Conservation (phyloP, 805 yeast genomes). For the Jamesozyma rosinii region DNA sequence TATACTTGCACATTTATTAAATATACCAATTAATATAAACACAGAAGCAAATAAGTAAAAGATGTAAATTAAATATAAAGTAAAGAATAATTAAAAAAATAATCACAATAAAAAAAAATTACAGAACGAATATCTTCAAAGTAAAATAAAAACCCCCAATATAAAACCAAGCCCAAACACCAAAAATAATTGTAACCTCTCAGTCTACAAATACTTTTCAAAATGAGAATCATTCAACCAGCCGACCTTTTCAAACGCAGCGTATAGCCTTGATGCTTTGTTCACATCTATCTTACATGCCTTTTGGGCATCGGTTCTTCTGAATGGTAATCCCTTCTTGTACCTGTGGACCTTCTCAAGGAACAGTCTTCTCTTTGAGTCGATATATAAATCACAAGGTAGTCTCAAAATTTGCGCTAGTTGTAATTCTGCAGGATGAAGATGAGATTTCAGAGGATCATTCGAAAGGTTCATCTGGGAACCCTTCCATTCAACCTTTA, state of each 20-base stretch:
- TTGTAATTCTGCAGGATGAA: conserved; percentile 84
- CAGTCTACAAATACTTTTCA: conserved; percentile 26
- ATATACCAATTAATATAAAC: not conserved
- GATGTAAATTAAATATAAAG: not conserved
- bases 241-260: conserved; percentile 83
- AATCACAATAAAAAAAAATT: not conserved
- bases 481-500: conserved; percentile 94
- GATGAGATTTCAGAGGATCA: conserved; percentile 60
- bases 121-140: not conserved
- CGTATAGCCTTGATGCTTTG: conserved; percentile 81
- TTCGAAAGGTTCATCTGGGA: conserved; percentile 81
- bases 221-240: conserved; percentile 77
- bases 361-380: conserved; percentile 72
- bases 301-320: conserved; percentile 95
- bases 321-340: conserved; percentile 60
- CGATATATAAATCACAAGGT: conserved; percentile 74
- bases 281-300: conserved; percentile 94
- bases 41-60: not conserved
- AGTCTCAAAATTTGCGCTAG: conserved; percentile 78
- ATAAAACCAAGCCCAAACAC: not conserved
- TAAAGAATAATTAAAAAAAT: not conserved
- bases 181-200: not conserved
- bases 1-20: not conserved
- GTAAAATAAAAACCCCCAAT: not conserved
- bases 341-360: conserved; percentile 75